These are phyloP conservation scores for Bruguiera hainesii DNA, from an alignment of 441 rosid species.

Conservation along the genomic window DNA sequence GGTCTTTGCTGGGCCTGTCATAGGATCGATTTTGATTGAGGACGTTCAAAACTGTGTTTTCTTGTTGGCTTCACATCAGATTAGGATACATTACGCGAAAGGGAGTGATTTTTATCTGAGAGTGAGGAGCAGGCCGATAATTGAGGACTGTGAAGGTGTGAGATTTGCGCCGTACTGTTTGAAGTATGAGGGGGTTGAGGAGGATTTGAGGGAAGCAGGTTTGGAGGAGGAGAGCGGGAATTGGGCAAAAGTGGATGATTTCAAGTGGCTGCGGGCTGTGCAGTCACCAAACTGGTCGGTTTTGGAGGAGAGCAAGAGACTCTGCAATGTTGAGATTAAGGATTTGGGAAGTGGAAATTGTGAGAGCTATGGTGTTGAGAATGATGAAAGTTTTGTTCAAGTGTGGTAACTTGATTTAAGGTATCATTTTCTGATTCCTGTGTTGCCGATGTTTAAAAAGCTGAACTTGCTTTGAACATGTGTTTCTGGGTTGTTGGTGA, in stretches of 20 bases:
- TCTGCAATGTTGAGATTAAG: conserved; percentile 33
- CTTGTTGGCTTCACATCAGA: conserved; percentile 84
- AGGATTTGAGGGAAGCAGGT: conserved; percentile 53
- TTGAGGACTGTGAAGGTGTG: conserved; percentile 62
- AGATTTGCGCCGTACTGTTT: conserved; percentile 76
- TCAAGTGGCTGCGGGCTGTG: conserved; percentile 78
- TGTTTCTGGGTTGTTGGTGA: background rate
- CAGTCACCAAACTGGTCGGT: conserved; percentile 84
- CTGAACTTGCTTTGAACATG: background rate
- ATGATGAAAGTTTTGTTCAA: background rate
- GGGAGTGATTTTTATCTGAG: conserved; percentile 69
- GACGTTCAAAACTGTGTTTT: conserved; percentile 63
- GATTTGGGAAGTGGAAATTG: conserved; percentile 17
- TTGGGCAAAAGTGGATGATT: conserved; percentile 89
- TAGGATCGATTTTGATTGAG: conserved; percentile 77
- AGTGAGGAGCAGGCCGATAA: conserved; percentile 79
- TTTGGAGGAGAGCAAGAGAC: conserved; percentile 55
- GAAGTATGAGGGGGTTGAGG: conserved; percentile 57
- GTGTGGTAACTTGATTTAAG: background rate
- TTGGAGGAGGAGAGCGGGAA: conserved; percentile 61
- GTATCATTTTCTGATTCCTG: background rate
- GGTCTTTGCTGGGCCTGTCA: conserved; percentile 63
- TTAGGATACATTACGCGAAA: conserved; percentile 62
- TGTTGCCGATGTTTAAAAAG: background rate
- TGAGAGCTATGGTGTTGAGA: conserved; percentile 4